phyloP scores from a whole-genome alignment of 164 flowering plant species.

The Vitis amurensis region DNA sequence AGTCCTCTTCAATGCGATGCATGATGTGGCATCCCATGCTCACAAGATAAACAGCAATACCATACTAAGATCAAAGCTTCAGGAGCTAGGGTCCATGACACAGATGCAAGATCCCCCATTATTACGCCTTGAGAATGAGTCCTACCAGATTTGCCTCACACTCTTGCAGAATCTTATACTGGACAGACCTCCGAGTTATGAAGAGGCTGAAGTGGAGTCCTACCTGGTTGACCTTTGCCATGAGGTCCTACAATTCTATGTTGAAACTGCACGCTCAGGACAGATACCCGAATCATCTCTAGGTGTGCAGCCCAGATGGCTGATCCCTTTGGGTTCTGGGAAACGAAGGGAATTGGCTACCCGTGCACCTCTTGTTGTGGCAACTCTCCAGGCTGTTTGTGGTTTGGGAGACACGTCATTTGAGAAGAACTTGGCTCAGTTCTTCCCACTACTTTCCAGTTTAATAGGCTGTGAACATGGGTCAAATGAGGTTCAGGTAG shows the following conservation, averaged over 20 bases:
- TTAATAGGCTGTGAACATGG: slow-evolving; percentile 96
- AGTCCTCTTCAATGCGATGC: slow-evolving; percentile 76
- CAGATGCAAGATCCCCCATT: slow-evolving; percentile 98
- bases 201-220: slow-evolving; percentile 64
- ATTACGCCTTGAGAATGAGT: slow-evolving; percentile 86
- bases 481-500: slow-evolving; percentile 82
- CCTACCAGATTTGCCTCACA: slow-evolving; percentile 88
- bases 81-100: slow-evolving; percentile 76
- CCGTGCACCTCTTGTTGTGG: slow-evolving; percentile 85
- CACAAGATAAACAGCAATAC: slow-evolving; percentile 70
- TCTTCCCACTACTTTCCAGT: slow-evolving; percentile 79
- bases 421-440: slow-evolving; percentile 55
- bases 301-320: slow-evolving; percentile 42
- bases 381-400: slow-evolving; percentile 79
- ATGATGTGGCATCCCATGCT: slow-evolving; percentile 75
- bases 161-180: slow-evolving; percentile 75
- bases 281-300: slow-evolving; percentile 30
- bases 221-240: slow-evolving; percentile 70
- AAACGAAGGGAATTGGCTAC: slow-evolving; percentile 84
- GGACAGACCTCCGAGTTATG: slow-evolving; percentile 49
- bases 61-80: slow-evolving; percentile 68
- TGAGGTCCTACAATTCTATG: slow-evolving; percentile 78
- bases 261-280: slow-evolving; percentile 49
- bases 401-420: slow-evolving; percentile 59
- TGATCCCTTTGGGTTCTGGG: slow-evolving; percentile 83